Base-by-base conservation (phyloP, 176 grass and related monocot genomes). In the Avena insularis region DNA sequence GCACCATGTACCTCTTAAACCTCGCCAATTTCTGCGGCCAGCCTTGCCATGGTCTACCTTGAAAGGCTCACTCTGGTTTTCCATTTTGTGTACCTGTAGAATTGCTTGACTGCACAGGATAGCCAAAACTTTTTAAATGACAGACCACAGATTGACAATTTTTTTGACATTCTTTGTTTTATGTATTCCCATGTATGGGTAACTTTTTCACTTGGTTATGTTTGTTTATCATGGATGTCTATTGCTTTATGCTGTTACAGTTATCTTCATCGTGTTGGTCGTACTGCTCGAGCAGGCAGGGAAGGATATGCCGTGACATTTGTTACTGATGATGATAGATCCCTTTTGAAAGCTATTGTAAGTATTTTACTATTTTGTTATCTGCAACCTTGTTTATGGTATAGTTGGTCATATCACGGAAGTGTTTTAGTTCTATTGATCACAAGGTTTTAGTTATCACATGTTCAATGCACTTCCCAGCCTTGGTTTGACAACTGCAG, bases 251-350 rank as follows among this genome's bases (percentile, higher is more conserved):
- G 36, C 74, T 54, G 2, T 78, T 95, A 43, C 72, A 98, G 95
- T 85, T 98, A 98, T 90, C 88, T 98, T 81, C 96, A 98, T 86
- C 91, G 92, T 84, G 96, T 98, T 79, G 96, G 96, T 79, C 90
- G 96, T 64, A 98, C 93, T 72, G 96, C 96, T 23, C 82, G 93
- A 65, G 96, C 96, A 49, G 96, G 96, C 48, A 92, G 88, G 74
- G 96, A 98, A 92, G 96, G 96, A 65, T 98, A 94, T 86, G 96
- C 93, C 9, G 93, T 95, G 58, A 95, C 96, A 89, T 98, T 98
- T 92, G 88, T 98, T 77, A 98, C 96, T 3, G 96, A 98, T 87
- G 96, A 98, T 87, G 96, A 98, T 92, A 89, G 96, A 83, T 95
- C 96, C 75, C 92, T 98, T 43, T 81, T 98, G 65, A 98, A 94